Conservation (phyloP, 371 early-diverging fungal species). For the Mortierella sp. region DNA sequence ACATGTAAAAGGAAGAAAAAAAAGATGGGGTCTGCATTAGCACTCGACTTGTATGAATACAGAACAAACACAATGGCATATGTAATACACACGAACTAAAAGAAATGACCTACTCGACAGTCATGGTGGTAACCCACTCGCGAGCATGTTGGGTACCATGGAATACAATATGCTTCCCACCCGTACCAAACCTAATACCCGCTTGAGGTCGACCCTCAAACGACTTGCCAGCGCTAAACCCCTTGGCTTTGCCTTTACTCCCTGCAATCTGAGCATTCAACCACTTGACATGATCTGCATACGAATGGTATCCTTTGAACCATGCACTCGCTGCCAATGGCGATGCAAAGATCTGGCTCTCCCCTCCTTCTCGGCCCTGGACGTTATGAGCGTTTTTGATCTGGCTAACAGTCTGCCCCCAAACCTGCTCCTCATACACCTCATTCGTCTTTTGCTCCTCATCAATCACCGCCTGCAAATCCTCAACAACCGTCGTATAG, state of each 20-base stretch:
- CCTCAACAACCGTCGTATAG: slow-evolving; percentile 35
- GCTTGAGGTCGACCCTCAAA: slow-evolving; percentile 39
- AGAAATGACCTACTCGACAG: slow-evolving; percentile 32
- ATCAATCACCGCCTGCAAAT: slow-evolving; percentile 41
- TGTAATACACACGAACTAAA: background rate
- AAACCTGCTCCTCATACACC: slow-evolving; percentile 17
- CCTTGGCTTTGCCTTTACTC: slow-evolving; percentile 36
- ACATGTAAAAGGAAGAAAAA: background rate
- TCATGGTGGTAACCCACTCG: slow-evolving; percentile 40
- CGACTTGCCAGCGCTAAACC: slow-evolving; percentile 46
- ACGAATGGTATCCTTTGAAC: slow-evolving; percentile 51
- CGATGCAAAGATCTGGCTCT: background rate
- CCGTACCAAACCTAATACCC: slow-evolving; percentile 52
- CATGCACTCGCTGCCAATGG: slow-evolving; percentile 18
- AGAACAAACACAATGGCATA: background rate
- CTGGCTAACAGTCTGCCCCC: background rate
- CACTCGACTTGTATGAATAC: background rate
- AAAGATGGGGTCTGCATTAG: background rate
- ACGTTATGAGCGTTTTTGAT: background rate
- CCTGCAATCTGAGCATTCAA: slow-evolving; percentile 36
- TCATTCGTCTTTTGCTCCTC: slow-evolving; percentile 28
- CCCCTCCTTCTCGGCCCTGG: background rate
- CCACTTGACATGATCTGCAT: slow-evolving; percentile 46
- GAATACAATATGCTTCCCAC: slow-evolving; percentile 47
- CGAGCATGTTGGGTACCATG: slow-evolving; percentile 51